These are phyloP conservation scores for Talaromyces ruber DNA, from an alignment of 495 filamentous ascomycete species.

Conservation along the genomic window DNA sequence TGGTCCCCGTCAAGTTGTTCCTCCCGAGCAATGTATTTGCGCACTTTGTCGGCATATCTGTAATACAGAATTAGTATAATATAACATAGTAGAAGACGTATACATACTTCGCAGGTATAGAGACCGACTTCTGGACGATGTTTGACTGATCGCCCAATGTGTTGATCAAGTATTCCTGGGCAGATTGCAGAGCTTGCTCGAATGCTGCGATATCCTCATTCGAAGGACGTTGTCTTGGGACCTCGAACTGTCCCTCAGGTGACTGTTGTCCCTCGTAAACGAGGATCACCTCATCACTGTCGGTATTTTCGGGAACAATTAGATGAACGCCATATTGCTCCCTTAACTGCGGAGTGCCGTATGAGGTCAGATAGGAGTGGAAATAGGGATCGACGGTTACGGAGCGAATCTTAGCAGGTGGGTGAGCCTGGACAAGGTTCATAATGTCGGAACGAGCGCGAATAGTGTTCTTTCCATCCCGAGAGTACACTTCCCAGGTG, in stretches of 20 bases:
- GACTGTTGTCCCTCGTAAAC: slow-evolving; percentile 70
- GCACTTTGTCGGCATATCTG: slow-evolving; percentile 64
- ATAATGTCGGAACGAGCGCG: slow-evolving; percentile 75
- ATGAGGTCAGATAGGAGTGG: slow-evolving; percentile 64
- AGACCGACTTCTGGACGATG: slow-evolving; percentile 54
- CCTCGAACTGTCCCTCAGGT: slow-evolving; percentile 48
- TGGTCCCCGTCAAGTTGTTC: slow-evolving; percentile 57
- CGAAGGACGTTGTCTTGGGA: slow-evolving; percentile 56
- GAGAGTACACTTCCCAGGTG: slow-evolving; percentile 77
- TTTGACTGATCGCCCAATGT: slow-evolving; percentile 65
- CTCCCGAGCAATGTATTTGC: slow-evolving; percentile 67
- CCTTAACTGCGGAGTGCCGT: slow-evolving; percentile 52
- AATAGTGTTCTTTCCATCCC: slow-evolving; percentile 74
- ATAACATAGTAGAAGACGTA: slow-evolving; percentile 4
- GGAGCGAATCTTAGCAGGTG: slow-evolving; percentile 63
- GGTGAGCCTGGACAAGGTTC: slow-evolving; percentile 69
- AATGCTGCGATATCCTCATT: slow-evolving; percentile 54
- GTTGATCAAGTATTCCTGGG: slow-evolving; percentile 58
- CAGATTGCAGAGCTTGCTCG: slow-evolving; percentile 61
- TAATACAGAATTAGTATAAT: slow-evolving; percentile 14
- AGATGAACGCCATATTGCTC: slow-evolving; percentile 72
- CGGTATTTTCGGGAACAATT: slow-evolving; percentile 60
- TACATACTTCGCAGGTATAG: slow-evolving; percentile 63
- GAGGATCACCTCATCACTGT: slow-evolving; percentile 61
- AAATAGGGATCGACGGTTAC: slow-evolving; percentile 78